Percentiles rank a stretch among this genome's conserved stretches.
phyloP scores from a whole-genome alignment of 179 eudicot species.

The Beta lomatogona region DNA sequence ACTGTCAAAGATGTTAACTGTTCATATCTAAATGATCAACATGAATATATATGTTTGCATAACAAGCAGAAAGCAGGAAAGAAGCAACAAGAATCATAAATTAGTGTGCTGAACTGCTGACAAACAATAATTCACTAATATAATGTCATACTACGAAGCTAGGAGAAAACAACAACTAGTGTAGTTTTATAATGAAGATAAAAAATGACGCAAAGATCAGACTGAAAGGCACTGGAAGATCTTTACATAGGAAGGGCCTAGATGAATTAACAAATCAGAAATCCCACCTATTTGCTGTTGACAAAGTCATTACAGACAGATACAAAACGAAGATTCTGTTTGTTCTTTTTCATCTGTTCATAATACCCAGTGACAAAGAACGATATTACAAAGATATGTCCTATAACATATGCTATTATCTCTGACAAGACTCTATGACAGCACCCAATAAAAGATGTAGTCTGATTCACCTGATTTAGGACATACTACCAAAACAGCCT shows the following conservation, averaged over 20 bases:
- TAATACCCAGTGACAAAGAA: background rate
- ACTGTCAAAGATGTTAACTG: background rate
- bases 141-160: background rate
- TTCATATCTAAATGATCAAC: background rate
- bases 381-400: background rate
- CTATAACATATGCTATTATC: background rate
- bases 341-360: background rate
- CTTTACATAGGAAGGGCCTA: background rate
- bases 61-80: constrained; percentile 6
- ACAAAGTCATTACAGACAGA: background rate
- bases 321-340: background rate
- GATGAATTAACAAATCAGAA: background rate
- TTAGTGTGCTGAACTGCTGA: background rate
- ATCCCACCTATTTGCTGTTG: background rate
- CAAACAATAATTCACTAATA: background rate
- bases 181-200: background rate
- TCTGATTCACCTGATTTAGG: background rate
- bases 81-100: background rate
- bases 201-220: background rate
- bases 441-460: background rate
- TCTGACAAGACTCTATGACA: background rate
- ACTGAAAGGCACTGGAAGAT: background rate
- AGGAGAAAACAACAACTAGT: background rate
- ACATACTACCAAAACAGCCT: background rate
- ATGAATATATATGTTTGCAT: background rate